A percentile compares a stretch with the other conserved stretches of the same genome.
These are phyloP conservation scores for Reutealis trisperma DNA, from an alignment of 345 rosid genomes.

Conservation along the genomic window DNA sequence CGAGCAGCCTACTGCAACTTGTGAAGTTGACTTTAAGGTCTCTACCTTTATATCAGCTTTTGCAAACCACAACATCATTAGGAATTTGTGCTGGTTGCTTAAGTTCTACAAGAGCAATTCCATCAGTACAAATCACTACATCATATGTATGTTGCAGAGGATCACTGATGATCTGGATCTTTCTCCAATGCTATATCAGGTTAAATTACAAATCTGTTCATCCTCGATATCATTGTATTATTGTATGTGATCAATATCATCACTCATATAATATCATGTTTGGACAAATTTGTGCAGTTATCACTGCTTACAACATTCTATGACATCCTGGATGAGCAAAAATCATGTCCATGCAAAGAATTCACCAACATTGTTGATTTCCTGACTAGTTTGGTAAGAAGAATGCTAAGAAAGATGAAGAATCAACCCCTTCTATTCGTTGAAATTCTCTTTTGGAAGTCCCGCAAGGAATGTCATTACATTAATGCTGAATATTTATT, in stretches of 20 bases:
- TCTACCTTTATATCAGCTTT: conserved; percentile 73
- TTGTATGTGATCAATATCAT: background rate
- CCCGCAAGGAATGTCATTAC: conserved; percentile 79
- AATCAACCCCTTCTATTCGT: conserved; percentile 88
- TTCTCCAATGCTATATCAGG: conserved; percentile 98
- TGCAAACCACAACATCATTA: conserved; percentile 73
- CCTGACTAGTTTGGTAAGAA: conserved; percentile 59
- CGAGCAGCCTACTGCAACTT: conserved; percentile 52
- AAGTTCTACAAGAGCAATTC: conserved; percentile 81
- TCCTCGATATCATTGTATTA: conserved; percentile 1
- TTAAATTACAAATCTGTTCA: conserved; percentile 19
- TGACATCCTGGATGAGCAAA: conserved; percentile 78
- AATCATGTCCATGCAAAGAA: conserved; percentile 61
- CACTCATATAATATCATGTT: background rate
- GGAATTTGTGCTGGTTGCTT: conserved; percentile 90
- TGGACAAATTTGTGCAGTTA: conserved; percentile 53
- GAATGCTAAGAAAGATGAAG: conserved; percentile 84
- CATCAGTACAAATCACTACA: conserved; percentile 56
- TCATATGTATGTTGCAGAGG: conserved; percentile 64
- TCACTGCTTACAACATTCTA: conserved; percentile 71
- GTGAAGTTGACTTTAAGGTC: conserved; percentile 93
- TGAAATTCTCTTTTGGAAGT: conserved; percentile 90
- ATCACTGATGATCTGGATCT: conserved; percentile 85
- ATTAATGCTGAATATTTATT: conserved; percentile 80
- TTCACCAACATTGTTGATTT: conserved; percentile 59